These are phyloP conservation scores for Dactylella cylindrospora DNA, from an alignment of 2,329 filamentous ascomycete species.

Conservation along the genomic window DNA sequence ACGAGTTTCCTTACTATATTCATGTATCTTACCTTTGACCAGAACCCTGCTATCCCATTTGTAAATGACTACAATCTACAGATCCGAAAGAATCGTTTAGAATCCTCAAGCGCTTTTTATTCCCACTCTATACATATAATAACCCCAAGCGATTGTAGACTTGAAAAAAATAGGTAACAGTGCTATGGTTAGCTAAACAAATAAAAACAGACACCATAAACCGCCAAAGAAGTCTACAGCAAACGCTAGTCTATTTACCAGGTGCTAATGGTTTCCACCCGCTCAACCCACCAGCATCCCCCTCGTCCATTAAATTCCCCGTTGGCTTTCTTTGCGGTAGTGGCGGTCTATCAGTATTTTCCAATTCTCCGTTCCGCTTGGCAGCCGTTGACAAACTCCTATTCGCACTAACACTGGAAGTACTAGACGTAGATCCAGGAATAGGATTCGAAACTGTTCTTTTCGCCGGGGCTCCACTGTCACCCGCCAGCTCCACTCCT, in stretches of 20 bases:
- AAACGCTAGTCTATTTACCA: slow-evolving; percentile 4
- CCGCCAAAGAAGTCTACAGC: not conserved
- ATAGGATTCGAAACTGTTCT: slow-evolving; percentile 23
- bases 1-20: slow-evolving; percentile 21
- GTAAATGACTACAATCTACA: too few relatives aligned
- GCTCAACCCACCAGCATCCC: slow-evolving; percentile 9
- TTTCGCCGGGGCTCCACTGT: slow-evolving; percentile 1
- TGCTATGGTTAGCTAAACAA: not conserved
- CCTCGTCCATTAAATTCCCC: slow-evolving; percentile 38
- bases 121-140: slow-evolving; percentile 28
- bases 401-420: not conserved
- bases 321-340: slow-evolving; percentile 11
- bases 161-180: slow-evolving; percentile 1
- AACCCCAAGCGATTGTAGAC: not conserved
- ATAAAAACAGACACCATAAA: not conserved
- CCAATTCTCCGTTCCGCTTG: slow-evolving; percentile 4
- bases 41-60: slow-evolving; percentile 10
- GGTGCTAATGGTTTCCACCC: slow-evolving; percentile 32
- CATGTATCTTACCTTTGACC: not conserved
- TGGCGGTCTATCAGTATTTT: slow-evolving; percentile 15
- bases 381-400: slow-evolving; percentile 11
- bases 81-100: too few relatives aligned
- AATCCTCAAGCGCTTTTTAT: not conserved
- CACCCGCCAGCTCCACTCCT: slow-evolving; percentile 18
- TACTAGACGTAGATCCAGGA: not conserved